Evolutionary conservation across 768 basidiomycete species (phyloP), one percentile per base, ranked within the genome.

Genomic region (Paxillus rubicundulus): DNA sequence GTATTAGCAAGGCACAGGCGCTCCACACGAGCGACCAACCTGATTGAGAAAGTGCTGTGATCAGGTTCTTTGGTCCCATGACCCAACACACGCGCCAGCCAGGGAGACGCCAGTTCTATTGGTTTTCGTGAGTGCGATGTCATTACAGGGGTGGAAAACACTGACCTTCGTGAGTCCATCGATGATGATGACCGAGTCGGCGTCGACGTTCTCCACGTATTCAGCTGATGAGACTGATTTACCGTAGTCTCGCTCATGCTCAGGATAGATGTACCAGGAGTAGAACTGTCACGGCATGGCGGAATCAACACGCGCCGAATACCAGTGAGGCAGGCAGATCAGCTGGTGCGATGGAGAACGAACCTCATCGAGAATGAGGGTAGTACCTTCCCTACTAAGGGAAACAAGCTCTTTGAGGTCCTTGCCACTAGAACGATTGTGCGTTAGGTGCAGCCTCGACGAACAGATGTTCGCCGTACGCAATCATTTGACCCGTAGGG

Each of bases 41-140:
- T 20, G 89, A 88, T 65, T 98, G 95, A n/a, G 89, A 91, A 38
- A 98, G 81, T 1, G 94, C 94, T 8, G 86, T 85, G 58, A 97
- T 78, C 41, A 97, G 67, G 66, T 90, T 88, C 72, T 88, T 92
- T 14, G 94, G 95, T 1, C 92, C 94, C 18, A 96, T 66, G 30
- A 97, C 92, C 94, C 89, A 92, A 72, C 92, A 95, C 37, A 94
- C 76, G 58, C 95, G 82, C 92, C 92, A 98, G 33, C 95, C 95
- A 9, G 94, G 93, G 50, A 95, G 84, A 61, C 94, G 85, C 87
- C 89, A 96, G 70, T 94, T 94, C 88, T 97, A 64, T 59, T 34
- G 20, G 64, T 66, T 65, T 32, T 33, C 28, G 21, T 5, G 21
- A 50, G 5, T 53, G 34, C 17, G n/a, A 50, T 32, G 17, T 9